phyloP scores from a whole-genome alignment of 805 yeast species.

The Saccharomycopsis fermentans region DNA sequence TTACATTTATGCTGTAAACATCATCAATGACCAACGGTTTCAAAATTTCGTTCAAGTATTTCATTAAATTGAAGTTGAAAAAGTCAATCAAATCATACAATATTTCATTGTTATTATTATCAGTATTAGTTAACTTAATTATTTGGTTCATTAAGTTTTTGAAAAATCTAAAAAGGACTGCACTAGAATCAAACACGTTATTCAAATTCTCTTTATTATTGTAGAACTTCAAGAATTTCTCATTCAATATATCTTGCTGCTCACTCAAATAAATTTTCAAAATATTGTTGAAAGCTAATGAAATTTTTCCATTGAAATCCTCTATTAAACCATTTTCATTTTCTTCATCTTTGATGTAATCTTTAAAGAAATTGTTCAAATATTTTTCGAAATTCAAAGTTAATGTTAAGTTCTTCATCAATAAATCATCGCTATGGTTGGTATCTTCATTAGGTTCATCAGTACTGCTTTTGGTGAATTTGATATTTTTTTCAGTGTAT shows the following conservation, averaged over 20 bases:
- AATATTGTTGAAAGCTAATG: slow-evolving; percentile 75
- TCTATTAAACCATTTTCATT: slow-evolving; percentile 19
- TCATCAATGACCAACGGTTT: slow-evolving; percentile 38
- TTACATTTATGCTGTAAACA: slow-evolving; percentile 28
- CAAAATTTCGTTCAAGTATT: slow-evolving; percentile 44
- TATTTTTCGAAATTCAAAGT: slow-evolving; percentile 78
- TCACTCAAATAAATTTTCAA: slow-evolving; percentile 76
- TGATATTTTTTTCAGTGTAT: slow-evolving; percentile 22
- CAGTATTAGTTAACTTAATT: slow-evolving; percentile 36
- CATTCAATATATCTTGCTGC: slow-evolving; percentile 57
- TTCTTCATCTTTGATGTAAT: slow-evolving; percentile 1
- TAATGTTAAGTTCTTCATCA: slow-evolving; percentile 60
- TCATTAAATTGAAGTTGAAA: slow-evolving; percentile 55
- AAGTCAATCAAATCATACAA: slow-evolving; percentile 40
- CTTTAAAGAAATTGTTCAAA: slow-evolving; percentile 47
- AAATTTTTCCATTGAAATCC: slow-evolving; percentile 36
- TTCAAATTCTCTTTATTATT: slow-evolving; percentile 37
- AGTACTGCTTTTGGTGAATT: background rate
- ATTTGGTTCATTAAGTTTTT: slow-evolving; percentile 66
- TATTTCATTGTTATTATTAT: slow-evolving; percentile 27
- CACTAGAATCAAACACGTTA: slow-evolving; percentile 74
- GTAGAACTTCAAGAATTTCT: slow-evolving; percentile 55
- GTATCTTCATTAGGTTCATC: slow-evolving; percentile 9
- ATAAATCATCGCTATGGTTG: slow-evolving; percentile 45
- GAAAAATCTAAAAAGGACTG: slow-evolving; percentile 74